Base-by-base conservation (phyloP, 257 asterid genomes). In the Solanum tacnaense region DNA sequence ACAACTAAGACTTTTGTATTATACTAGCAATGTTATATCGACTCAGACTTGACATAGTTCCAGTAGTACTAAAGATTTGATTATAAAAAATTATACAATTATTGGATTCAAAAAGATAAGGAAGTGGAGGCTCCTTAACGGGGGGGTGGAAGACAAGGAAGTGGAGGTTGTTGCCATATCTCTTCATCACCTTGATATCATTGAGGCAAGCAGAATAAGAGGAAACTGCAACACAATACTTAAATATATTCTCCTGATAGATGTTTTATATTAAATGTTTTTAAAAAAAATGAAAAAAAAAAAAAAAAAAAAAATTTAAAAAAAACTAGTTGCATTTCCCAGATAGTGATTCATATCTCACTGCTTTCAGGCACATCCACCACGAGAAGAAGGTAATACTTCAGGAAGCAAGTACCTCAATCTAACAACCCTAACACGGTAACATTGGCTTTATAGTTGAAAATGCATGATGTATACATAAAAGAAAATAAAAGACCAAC, bases 321-420 rank as follows among this genome's bases (percentile, higher is more conserved):
- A 74, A 5, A 7, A 76, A 39, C 23, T 38, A 8, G 60, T 76
- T 5, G 84, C 35, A 39, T 76, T 39, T 76, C 58, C 84, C 60
- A 76, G 60, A n/a, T 25, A 39, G 34, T 7, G 35, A 76, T 76
- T 76, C 60, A n/a, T 76, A 44, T 76, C 49, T 76, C 58, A 38
- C 58, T 23, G 83, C 83, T 75, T 75, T 12, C 83, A n/a, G 58
- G 83, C 60, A 76, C 84, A 23, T 76, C 84, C 84, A 39, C 84
- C 6, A n/a, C 84, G 10, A n/a, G 60, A 76, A 76, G 84, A 39
- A 76, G 31, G 60, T 27, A 76, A 76, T 76, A 39, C 60, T 39
- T 76, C 84, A 38, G 8, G 58, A 38, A 39, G 60, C 34, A 76
- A 76, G 60, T 76, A 38, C 46, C 84, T 76, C 35, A 76, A 76